Evolutionary conservation across 192 early-diverging fungal genomes (phyloP).

Genomic region (Pilaira anomala): DNA sequence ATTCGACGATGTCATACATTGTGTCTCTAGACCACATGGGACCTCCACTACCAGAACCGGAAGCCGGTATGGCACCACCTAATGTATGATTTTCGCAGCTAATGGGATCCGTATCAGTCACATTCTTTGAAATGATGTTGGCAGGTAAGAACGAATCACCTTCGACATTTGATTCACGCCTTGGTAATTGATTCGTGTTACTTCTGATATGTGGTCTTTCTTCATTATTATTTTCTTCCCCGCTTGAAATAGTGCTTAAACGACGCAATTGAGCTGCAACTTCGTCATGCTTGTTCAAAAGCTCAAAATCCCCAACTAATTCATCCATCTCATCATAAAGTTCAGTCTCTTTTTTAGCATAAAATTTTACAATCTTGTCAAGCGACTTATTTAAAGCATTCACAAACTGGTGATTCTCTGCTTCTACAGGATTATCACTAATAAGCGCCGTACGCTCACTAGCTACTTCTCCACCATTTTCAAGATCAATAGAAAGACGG

Average conservation of each 20-base stretch:
- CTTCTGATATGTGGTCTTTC: slow-evolving; percentile 10
- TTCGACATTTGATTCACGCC: slow-evolving; percentile 33
- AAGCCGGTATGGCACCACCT: background rate
- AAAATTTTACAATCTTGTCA: slow-evolving; percentile 79
- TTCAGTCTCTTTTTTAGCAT: slow-evolving; percentile 79
- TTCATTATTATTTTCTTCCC: background rate
- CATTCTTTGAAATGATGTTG: slow-evolving; percentile 35
- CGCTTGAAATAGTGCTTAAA: background rate
- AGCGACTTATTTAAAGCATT: slow-evolving; percentile 81
- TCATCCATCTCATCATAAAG: slow-evolving; percentile 65
- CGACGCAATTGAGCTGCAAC: background rate
- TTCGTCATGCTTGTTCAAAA: slow-evolving; percentile 40
- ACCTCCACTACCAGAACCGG: background rate
- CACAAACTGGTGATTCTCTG: slow-evolving; percentile 56
- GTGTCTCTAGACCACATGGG: slow-evolving; percentile 5
- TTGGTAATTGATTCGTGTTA: slow-evolving; percentile 23
- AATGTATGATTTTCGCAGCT: background rate
- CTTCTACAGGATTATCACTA: slow-evolving; percentile 27
- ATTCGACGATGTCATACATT: slow-evolving; percentile 10
- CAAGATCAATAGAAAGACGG: slow-evolving; percentile 32
- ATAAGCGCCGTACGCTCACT: slow-evolving; percentile 39
- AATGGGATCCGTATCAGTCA: slow-evolving; percentile 18
- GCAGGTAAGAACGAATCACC: slow-evolving; percentile 33
- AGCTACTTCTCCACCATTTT: slow-evolving; percentile 8
- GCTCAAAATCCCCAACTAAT: slow-evolving; percentile 53